Conservation (phyloP, 352 stramenopile species). For the Phytophthora colocasiae region DNA sequence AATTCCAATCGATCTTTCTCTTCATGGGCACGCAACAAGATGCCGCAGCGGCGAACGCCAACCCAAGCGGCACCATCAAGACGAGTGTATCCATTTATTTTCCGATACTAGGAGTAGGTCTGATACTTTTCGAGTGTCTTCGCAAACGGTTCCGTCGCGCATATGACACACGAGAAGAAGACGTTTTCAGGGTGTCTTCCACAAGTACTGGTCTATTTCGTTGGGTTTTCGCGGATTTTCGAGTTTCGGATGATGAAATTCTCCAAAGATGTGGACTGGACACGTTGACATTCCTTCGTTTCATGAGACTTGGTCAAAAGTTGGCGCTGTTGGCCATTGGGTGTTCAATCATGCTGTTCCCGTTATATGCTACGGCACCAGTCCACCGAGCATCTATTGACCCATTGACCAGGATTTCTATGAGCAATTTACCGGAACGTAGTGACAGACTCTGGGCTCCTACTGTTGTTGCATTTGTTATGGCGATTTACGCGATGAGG, state of each 20-base stretch:
- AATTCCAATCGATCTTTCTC: conserved; percentile 17
- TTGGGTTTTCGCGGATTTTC: conserved; percentile 59
- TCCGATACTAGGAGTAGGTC: conserved; percentile 47
- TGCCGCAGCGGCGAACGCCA: conserved; percentile 52
- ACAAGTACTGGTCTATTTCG: conserved; percentile 39
- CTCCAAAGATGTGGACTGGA: conserved; percentile 78
- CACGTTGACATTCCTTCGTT: conserved; percentile 76
- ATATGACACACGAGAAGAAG: conserved; percentile 62
- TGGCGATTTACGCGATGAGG: conserved; percentile 63
- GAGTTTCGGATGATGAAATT: conserved; percentile 67
- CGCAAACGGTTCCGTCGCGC: conserved; percentile 56
- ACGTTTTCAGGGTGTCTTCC: conserved; percentile 38
- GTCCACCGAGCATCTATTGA: conserved; percentile 45
- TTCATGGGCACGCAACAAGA: conserved; percentile 55
- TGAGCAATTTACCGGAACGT: conserved; percentile 71
- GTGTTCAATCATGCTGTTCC: conserved; percentile 69
- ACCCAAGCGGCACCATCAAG: conserved; percentile 76
- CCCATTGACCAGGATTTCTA: conserved; percentile 67
- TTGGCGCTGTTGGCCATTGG: conserved; percentile 65
- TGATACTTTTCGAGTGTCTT: conserved; percentile 71
- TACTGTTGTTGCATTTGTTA: conserved; percentile 57
- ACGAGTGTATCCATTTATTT: conserved; percentile 77
- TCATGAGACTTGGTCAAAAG: conserved; percentile 73
- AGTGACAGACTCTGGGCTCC: conserved; percentile 72
- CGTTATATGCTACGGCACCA: conserved; percentile 68